These are phyloP conservation scores for Prunus armeniaca DNA, from an alignment of 306 rosid species.

Conservation along the genomic window DNA sequence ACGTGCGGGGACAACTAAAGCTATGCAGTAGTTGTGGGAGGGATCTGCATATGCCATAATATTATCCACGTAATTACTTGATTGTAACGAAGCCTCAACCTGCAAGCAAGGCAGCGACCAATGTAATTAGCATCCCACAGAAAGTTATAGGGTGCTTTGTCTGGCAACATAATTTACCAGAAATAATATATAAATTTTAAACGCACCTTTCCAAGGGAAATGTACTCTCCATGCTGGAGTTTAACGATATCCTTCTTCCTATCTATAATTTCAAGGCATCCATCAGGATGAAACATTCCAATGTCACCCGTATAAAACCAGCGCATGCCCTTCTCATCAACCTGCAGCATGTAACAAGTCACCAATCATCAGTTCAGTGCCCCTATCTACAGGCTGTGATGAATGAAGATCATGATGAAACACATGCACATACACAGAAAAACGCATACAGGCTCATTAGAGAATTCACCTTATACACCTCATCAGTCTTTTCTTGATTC, in stretches of 20 bases:
- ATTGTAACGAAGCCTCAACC: slow-evolving; percentile 76
- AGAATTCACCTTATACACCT: slow-evolving; percentile 72
- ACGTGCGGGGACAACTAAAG: slow-evolving; percentile 59
- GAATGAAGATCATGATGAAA: slow-evolving; percentile 1
- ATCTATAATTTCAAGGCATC: slow-evolving; percentile 88
- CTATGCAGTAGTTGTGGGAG: slow-evolving; percentile 68
- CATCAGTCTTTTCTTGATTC: slow-evolving; percentile 73
- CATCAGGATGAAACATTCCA: slow-evolving; percentile 82
- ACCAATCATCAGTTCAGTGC: neutral
- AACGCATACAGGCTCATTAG: neutral
- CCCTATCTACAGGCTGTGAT: slow-evolving; percentile 14
- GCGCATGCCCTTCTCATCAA: slow-evolving; percentile 76
- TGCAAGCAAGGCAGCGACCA: slow-evolving; percentile 33
- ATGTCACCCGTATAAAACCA: slow-evolving; percentile 90
- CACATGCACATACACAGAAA: neutral
- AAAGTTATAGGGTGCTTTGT: neutral
- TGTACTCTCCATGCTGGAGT: slow-evolving; percentile 96
- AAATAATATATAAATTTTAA: slow-evolving; percentile 9
- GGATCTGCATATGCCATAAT: slow-evolving; percentile 85
- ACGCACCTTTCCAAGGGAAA: slow-evolving; percentile 88
- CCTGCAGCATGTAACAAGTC: slow-evolving; percentile 37
- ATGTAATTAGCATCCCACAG: slow-evolving; percentile 16
- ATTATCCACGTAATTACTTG: slow-evolving; percentile 63
- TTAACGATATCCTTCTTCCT: slow-evolving; percentile 93
- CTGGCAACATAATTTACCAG: neutral